Percentiles rank a stretch among this genome's conserved stretches.
Evolutionary conservation across 495 filamentous ascomycete genomes (phyloP).

Genomic region (Talaromyces adpressus): DNA sequence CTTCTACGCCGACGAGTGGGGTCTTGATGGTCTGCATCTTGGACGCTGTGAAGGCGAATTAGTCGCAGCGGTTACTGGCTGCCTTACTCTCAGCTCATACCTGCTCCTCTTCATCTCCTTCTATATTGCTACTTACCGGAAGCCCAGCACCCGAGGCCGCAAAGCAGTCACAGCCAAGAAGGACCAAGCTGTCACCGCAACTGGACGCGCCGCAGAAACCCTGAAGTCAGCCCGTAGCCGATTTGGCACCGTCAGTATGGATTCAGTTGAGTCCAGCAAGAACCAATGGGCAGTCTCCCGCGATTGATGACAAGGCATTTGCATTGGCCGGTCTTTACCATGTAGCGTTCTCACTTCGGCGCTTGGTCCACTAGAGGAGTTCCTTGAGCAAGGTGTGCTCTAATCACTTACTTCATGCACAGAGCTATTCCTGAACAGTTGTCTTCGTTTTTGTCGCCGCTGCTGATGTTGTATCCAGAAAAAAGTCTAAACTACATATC

Average conservation of each 20-base stretch:
- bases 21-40: conserved; percentile 16
- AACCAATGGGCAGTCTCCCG: conserved; percentile 7
- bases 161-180: not conserved
- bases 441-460: not conserved
- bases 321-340: not conserved
- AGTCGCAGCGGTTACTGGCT: conserved; percentile 90
- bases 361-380: not conserved
- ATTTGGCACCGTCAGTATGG: conserved; percentile 3
- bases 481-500: conserved; percentile 2
- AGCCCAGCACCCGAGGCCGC: conserved; percentile 30
- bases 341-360: not conserved
- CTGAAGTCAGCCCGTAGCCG: conserved; percentile 8
- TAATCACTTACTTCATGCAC: conserved; percentile 1
- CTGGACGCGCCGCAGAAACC: conserved; percentile 8
- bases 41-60: conserved; percentile 93
- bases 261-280: conserved; percentile 7
- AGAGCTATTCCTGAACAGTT: not conserved
- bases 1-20: conserved; percentile 48
- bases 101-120: conserved; percentile 97
- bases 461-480: not conserved
- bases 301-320: not conserved
- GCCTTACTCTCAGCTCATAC: conserved; percentile 86
- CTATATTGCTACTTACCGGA: conserved; percentile 96
- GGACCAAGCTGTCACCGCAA: conserved; percentile 3
- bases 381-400: not conserved